Evolutionary conservation across 768 basidiomycete genomes (phyloP).

Genomic region (Leccinellum rugosiceps): DNA sequence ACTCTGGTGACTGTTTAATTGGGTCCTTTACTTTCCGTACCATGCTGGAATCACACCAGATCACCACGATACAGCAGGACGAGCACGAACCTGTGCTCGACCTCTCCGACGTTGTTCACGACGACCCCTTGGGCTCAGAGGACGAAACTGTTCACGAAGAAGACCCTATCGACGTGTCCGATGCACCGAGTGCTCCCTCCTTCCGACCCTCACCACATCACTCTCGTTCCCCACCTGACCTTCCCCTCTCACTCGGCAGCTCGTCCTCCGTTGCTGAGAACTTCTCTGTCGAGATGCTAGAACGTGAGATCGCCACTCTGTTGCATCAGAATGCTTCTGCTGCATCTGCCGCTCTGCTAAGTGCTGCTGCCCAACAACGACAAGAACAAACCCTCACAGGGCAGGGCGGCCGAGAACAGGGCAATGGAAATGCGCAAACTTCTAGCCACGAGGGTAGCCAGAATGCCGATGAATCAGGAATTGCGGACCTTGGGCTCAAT

Average conservation of each 20-base stretch:
- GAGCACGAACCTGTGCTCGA: conserved; percentile 62
- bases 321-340: conserved; percentile 74
- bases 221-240: conserved; percentile 21
- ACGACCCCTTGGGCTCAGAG: conserved; percentile 67
- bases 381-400: conserved; percentile 43
- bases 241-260: conserved; percentile 37
- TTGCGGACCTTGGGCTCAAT: conserved; percentile 49
- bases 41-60: conserved; percentile 8
- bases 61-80: conserved; percentile 45
- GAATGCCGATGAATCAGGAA: conserved; percentile 15
- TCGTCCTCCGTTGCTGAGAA: conserved; percentile 42
- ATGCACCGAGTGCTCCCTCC: conserved; percentile 31
- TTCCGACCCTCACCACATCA: conserved; percentile 17
- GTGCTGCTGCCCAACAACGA: conserved; percentile 66
- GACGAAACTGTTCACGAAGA: conserved; percentile 33
- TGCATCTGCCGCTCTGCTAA: conserved; percentile 60
- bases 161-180: conserved; percentile 30
- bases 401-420: conserved; percentile 32
- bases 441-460: conserved; percentile 8
- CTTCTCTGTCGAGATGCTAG: conserved; percentile 69
- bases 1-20: background rate
- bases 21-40: background rate
- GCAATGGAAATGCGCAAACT: conserved; percentile 16
- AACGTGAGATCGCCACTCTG: conserved; percentile 72
- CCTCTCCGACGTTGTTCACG: conserved; percentile 83